Percentiles rank a stretch among this genome's conserved stretches.
phyloP scores from a whole-genome alignment of 257 asterid genomes.

The Gentiana straminea region DNA sequence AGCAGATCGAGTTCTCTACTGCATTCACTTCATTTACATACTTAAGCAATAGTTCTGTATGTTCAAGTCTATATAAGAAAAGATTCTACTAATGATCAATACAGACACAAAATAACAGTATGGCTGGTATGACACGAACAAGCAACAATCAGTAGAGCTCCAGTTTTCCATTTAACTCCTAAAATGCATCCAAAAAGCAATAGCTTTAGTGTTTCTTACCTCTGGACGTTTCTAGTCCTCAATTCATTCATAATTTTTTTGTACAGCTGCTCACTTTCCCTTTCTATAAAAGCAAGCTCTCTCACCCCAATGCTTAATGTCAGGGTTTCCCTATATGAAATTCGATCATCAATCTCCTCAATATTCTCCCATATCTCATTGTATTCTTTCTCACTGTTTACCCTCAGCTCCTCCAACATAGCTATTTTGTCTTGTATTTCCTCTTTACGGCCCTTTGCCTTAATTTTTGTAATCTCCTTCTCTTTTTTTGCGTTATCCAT shows the following conservation, averaged over 20 bases:
- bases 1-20: no score
- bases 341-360: slow-evolving; percentile 63
- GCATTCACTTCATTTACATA: no score
- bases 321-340: slow-evolving; percentile 49
- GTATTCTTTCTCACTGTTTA: slow-evolving; percentile 37
- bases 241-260: slow-evolving; percentile 34
- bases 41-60: no score
- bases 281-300: slow-evolving; percentile 75
- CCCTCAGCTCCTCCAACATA: slow-evolving; percentile 41
- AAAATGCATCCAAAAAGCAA: no score
- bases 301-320: slow-evolving; percentile 73
- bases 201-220: slow-evolving; percentile 26
- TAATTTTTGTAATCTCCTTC: slow-evolving; percentile 31
- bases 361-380: slow-evolving; percentile 49
- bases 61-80: no score
- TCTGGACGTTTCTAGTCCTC: slow-evolving; percentile 24
- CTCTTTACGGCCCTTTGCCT: slow-evolving; percentile 25
- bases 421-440: slow-evolving; percentile 18
- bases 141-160: no score
- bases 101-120: no score
- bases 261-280: slow-evolving; percentile 71
- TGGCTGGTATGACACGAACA: no score
- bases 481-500: slow-evolving; percentile 30
- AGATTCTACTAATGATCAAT: no score
- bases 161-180: no score